These are phyloP conservation scores for Ophidiomyces ophidiicola DNA, from an alignment of 2,329 filamentous ascomycete genomes.

Conservation along the genomic window DNA sequence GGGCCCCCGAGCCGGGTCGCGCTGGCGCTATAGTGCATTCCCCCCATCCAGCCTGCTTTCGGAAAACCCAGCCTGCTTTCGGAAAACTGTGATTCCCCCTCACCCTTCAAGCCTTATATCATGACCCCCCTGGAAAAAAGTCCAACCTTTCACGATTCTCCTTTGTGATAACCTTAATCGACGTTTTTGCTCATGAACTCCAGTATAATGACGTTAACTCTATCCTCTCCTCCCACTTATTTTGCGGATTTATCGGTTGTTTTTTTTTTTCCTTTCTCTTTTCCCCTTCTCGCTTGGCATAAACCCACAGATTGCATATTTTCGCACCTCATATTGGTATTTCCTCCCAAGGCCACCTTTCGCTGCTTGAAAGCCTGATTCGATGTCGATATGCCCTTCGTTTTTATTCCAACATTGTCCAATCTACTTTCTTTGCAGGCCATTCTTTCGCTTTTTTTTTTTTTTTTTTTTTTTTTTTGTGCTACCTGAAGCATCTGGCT, in stretches of 20 bases:
- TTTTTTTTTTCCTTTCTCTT: too few relatives aligned
- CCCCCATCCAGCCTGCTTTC: not conserved
- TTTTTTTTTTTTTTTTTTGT: not conserved
- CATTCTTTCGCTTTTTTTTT: slow-evolving; percentile 11
- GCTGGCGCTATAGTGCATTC: not conserved
- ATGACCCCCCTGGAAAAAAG: slow-evolving; percentile 9
- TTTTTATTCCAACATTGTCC: too few relatives aligned
- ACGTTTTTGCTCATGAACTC: slow-evolving; percentile 1
- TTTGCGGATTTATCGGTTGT: too few relatives aligned
- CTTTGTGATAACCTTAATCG: slow-evolving; percentile 7
- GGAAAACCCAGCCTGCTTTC: slow-evolving; percentile 1
- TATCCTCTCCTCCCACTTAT: not conserved
- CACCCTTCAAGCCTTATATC: not conserved
- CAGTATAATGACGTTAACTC: slow-evolving; percentile 9
- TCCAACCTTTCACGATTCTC: slow-evolving; percentile 9
- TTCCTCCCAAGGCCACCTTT: too few relatives aligned
- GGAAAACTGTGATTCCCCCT: slow-evolving; percentile 1
- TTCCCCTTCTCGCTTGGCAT: too few relatives aligned
- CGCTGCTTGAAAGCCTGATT: too few relatives aligned
- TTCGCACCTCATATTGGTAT: too few relatives aligned
- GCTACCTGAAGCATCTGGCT: not conserved
- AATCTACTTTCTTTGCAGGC: slow-evolving; percentile 9
- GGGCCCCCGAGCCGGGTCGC: not conserved
- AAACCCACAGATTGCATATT: too few relatives aligned
- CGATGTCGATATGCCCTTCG: too few relatives aligned